Percentiles rank a stretch among this genome's conserved stretches.
These are phyloP conservation scores for Daldinia sp. DNA, from an alignment of 2,329 filamentous ascomycete species.

Conservation along the genomic window DNA sequence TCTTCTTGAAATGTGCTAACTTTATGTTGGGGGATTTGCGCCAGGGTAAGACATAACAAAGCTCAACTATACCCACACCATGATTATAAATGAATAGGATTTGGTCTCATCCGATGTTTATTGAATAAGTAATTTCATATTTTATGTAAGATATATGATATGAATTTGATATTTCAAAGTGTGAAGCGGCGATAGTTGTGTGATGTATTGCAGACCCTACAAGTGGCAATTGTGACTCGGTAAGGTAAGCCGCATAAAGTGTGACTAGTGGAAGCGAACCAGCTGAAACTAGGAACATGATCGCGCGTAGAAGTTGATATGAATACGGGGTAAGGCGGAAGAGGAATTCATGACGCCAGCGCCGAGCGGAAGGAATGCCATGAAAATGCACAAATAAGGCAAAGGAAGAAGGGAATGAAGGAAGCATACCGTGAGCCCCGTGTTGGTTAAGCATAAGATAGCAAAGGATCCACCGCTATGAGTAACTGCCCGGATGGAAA, in stretches of 20 bases:
- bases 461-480: constrained; percentile 4
- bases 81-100: not conserved
- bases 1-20: not conserved
- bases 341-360: constrained; percentile 8
- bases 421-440: not conserved
- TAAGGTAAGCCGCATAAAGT: constrained; percentile 31
- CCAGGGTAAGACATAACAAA: not conserved
- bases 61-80: not conserved
- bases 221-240: constrained; percentile 10
- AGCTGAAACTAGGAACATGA: constrained; percentile 1
- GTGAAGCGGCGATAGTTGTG: constrained; percentile 10
- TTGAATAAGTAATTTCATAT: not conserved
- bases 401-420: constrained; percentile 10
- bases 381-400: not conserved
- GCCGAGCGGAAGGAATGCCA: constrained; percentile 10
- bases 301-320: constrained; percentile 12
- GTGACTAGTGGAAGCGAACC: constrained; percentile 3
- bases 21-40: not conserved
- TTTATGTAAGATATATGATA: not conserved
- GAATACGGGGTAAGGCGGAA: constrained; percentile 10
- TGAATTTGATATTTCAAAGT: constrained; percentile 6
- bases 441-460: constrained; percentile 1
- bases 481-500: constrained; percentile 17
- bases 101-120: not conserved
- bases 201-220: constrained; percentile 2